phyloP scores from a whole-genome alignment of 225 moss, liverwort and hornwort species.

The Pseudoscleropodium purum region DNA sequence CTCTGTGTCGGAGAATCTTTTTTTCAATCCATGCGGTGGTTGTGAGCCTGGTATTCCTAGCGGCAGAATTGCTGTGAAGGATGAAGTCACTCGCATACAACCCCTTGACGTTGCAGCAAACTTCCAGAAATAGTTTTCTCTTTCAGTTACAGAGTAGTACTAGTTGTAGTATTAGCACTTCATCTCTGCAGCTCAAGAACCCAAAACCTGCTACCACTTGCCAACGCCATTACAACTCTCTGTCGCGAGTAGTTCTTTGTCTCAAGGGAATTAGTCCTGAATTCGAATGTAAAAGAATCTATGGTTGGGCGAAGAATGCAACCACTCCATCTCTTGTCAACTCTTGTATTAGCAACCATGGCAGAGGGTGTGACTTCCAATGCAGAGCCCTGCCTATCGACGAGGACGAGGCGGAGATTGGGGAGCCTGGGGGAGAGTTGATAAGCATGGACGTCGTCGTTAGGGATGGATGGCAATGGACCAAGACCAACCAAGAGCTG shows the following conservation, averaged over 20 bases:
- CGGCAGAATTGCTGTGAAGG: background rate
- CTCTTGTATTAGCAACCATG: background rate
- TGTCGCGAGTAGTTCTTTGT: background rate
- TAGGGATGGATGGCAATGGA: constrained; percentile 44
- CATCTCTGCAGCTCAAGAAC: background rate
- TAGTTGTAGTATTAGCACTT: background rate
- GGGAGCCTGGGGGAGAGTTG: constrained; percentile 3
- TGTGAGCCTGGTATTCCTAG: background rate
- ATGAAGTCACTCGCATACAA: constrained; percentile 17
- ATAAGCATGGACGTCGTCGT: constrained; percentile 15
- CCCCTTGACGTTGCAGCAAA: constrained; percentile 12
- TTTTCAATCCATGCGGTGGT: background rate
- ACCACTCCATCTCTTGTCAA: background rate
- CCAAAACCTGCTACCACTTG: background rate
- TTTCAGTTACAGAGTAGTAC: background rate
- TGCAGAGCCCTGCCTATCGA: constrained; percentile 8
- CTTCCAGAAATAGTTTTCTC: background rate
- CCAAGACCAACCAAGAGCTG: constrained; percentile 53
- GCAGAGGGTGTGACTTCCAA: constrained; percentile 1
- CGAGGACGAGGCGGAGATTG: background rate
- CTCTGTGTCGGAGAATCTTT: background rate
- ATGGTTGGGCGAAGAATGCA: background rate
- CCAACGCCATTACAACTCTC: background rate
- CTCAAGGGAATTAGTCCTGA: background rate
- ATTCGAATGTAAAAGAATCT: background rate